Conservation (phyloP, 441 rosid genomes). For the Brassica hybrid region DNA sequence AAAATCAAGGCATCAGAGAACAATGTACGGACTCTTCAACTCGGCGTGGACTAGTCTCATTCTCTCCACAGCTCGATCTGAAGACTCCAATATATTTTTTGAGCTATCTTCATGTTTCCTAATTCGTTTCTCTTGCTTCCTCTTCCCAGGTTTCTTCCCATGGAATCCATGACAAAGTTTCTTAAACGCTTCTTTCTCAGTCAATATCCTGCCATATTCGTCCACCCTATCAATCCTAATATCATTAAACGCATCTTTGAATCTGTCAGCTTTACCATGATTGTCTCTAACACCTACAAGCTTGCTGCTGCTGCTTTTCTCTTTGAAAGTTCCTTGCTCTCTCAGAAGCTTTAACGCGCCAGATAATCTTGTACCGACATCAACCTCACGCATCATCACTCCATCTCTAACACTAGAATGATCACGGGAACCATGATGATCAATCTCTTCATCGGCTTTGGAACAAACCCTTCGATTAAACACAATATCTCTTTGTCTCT, state of each 20-base stretch:
- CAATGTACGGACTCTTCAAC: conserved; percentile 29
- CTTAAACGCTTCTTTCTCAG: conserved; percentile 19
- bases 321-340: conserved; percentile 34
- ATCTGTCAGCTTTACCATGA: conserved; percentile 18
- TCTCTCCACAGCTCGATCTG: conserved; percentile 31
- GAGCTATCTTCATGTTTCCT: conserved; percentile 18
- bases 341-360: conserved; percentile 19
- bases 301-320: neutral
- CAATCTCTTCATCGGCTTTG: conserved; percentile 5
- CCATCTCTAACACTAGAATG: conserved; percentile 14
- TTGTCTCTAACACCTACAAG: neutral
- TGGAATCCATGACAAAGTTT: conserved; percentile 24
- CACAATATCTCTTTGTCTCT: conserved; percentile 7
- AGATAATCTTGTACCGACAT: conserved; percentile 27
- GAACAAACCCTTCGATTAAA: neutral
- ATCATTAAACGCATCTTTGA: conserved; percentile 24
- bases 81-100: conserved; percentile 10
- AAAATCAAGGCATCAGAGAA: too few relatives aligned
- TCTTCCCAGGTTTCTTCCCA: conserved; percentile 35
- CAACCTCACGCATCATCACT: conserved; percentile 29
- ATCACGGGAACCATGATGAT: neutral
- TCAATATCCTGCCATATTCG: conserved; percentile 25
- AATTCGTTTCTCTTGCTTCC: conserved; percentile 29
- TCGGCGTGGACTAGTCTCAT: conserved; percentile 22
- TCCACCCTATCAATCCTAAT: conserved; percentile 27